Percentiles rank a stretch among this genome's conserved stretches.
Evolutionary conservation across 2,329 filamentous ascomycete species (phyloP).

Genomic region (Fusarium metavorans): DNA sequence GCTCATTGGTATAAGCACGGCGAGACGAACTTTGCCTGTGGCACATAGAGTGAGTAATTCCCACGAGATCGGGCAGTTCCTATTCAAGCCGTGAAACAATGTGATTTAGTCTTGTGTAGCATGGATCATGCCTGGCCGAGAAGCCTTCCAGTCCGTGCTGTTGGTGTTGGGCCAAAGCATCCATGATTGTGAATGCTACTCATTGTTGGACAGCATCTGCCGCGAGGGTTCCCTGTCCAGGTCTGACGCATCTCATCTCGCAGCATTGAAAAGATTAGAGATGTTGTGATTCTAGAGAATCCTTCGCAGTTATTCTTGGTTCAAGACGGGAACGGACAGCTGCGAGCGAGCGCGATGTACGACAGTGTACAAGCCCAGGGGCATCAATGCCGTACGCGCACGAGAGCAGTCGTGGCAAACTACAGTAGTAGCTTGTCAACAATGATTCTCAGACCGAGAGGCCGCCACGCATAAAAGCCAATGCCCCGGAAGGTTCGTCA

Average conservation of each 20-base stretch:
- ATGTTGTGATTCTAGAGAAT: background rate
- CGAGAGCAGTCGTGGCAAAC: background rate
- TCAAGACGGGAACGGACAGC: background rate
- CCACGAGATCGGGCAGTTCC: background rate
- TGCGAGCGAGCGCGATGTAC: background rate
- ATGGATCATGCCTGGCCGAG: background rate
- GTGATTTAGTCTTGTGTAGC: background rate
- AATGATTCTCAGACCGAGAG: background rate
- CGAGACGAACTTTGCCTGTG: background rate
- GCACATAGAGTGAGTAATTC: conserved; percentile 1
- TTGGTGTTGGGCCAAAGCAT: background rate
- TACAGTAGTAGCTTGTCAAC: background rate
- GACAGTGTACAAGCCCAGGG: background rate
- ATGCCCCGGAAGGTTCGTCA: conserved; percentile 12
- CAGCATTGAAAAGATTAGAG: background rate
- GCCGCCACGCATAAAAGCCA: conserved; percentile 1
- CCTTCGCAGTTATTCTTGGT: background rate
- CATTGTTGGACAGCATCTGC: background rate
- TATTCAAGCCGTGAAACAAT: background rate
- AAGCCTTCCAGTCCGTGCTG: background rate
- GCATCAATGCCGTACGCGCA: background rate
- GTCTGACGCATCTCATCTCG: background rate
- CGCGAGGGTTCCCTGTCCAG: background rate
- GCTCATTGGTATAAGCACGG: background rate
- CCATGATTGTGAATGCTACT: background rate